Base-by-base conservation (phyloP, 306 rosid genomes). In the Cucumis cinereus region DNA sequence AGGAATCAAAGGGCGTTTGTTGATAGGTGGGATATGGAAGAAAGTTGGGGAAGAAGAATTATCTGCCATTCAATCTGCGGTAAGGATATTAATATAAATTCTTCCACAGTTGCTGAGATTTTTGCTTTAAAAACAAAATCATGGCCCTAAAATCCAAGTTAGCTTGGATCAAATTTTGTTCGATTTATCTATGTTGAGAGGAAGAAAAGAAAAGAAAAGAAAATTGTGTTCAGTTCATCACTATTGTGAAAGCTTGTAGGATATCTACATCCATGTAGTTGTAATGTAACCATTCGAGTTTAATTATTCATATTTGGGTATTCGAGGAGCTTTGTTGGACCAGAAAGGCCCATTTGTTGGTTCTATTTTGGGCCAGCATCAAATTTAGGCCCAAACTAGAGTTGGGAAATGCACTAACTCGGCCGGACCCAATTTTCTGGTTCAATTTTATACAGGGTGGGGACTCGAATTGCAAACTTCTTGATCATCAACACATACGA, bases 1-100 rank as follows among this genome's bases (percentile, higher is more conserved):
- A 74, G 85, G 50, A 67, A 86, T 59, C 1, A 55, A 79, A 40
- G 88, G 89, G 17, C 78, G 77, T 74, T 89, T 90, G 61, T 68
- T 90, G 87, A 84, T 85, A 8, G 92, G 77, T 15, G 93, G 96
- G 57, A 77, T 84, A 62, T 83, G 89, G 92, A 86, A 84, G 84
- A 87, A 80, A 79, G 83, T 90, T 71, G 79, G 72, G 67, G 84
- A 86, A 79, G 90, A 89, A 75, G 96, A 90, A 63, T 77, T 88
- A 26, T 80, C 80, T 28, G 89, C 84, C 71, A 84, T 91, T 22
- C 75, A 81, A 53, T 87, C 97, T 77, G 83, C 88, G 19, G 86
- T 89, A 45, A 88, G 86, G 61, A 83, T 93, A 77, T 75, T 91
- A 78, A 72, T 87, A 76, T 89, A 81, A 80, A 67, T 77, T 73